Evolutionary conservation across 805 yeast species (phyloP).

Genomic region (Huiozyma naganishii): DNA sequence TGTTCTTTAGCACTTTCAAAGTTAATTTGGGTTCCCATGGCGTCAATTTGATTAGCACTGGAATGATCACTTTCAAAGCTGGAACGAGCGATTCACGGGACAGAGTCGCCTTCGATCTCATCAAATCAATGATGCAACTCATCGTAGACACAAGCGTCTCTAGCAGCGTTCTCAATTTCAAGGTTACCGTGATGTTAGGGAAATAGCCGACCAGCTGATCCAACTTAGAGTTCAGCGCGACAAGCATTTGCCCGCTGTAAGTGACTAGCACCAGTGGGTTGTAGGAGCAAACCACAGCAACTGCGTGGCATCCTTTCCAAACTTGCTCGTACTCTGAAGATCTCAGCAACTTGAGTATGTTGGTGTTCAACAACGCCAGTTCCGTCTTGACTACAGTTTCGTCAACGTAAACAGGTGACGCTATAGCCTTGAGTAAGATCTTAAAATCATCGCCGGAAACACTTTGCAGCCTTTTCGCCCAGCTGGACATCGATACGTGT

Average conservation of each 20-base stretch:
- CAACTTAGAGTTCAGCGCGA: slow-evolving; percentile 18
- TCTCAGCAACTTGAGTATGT: slow-evolving; percentile 33
- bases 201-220: slow-evolving; percentile 21
- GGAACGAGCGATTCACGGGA: slow-evolving; percentile 81
- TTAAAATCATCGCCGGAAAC: slow-evolving; percentile 23
- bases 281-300: slow-evolving; percentile 33
- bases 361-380: slow-evolving; percentile 23
- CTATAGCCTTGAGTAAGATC: slow-evolving; percentile 16
- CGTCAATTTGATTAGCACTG: slow-evolving; percentile 37
- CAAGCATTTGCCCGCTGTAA: slow-evolving; percentile 22
- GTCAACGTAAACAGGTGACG: slow-evolving; percentile 20
- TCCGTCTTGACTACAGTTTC: slow-evolving; percentile 26
- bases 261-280: slow-evolving; percentile 28
- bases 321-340: slow-evolving; percentile 36
- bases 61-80: slow-evolving; percentile 52
- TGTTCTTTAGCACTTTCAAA: slow-evolving; percentile 32
- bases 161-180: slow-evolving; percentile 15
- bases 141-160: slow-evolving; percentile 25
- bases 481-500: slow-evolving; percentile 13
- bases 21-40: slow-evolving; percentile 30
- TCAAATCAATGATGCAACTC: slow-evolving; percentile 29
- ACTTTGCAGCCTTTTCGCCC: slow-evolving; percentile 22
- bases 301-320: slow-evolving; percentile 52
- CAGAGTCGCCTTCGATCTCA: slow-evolving; percentile 72
- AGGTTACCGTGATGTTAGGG: slow-evolving; percentile 10